These are phyloP conservation scores for Liriodendron chinense DNA, from an alignment of 164 flowering plant species.

Conservation along the genomic window DNA sequence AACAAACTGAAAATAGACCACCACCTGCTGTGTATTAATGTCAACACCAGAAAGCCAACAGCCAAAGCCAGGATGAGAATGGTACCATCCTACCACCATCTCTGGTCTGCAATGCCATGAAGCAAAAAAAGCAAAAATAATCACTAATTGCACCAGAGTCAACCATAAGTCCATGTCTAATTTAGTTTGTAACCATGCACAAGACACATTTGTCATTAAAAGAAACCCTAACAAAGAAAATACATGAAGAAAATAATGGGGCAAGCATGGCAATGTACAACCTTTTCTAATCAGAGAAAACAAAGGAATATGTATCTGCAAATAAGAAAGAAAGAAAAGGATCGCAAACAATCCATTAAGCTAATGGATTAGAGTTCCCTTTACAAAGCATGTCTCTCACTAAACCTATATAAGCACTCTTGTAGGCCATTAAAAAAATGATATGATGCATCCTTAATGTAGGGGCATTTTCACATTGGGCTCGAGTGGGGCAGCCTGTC, in stretches of 20 bases:
- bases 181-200: background rate
- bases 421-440: too few species aligned
- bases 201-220: background rate
- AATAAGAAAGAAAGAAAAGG: too few species aligned
- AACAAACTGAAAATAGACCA: background rate
- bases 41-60: constrained; percentile 99
- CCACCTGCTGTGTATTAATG: constrained; percentile 95
- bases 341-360: too few species aligned
- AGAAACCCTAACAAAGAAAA: background rate
- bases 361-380: too few species aligned
- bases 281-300: too few species aligned
- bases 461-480: too few species aligned
- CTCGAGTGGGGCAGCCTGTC: too few species aligned
- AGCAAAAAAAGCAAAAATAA: background rate
- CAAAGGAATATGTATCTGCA: too few species aligned
- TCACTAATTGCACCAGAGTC: background rate
- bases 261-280: background rate
- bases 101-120: constrained; percentile 65
- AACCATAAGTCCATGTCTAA: too few species aligned
- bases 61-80: constrained; percentile 99
- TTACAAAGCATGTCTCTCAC: too few species aligned
- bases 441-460: too few species aligned
- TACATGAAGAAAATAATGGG: background rate
- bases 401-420: too few species aligned
- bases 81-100: constrained; percentile 99